Evolutionary conservation across 73 alveolate genomes (phyloP).

Genomic region (Paramecium primaurelia): DNA sequence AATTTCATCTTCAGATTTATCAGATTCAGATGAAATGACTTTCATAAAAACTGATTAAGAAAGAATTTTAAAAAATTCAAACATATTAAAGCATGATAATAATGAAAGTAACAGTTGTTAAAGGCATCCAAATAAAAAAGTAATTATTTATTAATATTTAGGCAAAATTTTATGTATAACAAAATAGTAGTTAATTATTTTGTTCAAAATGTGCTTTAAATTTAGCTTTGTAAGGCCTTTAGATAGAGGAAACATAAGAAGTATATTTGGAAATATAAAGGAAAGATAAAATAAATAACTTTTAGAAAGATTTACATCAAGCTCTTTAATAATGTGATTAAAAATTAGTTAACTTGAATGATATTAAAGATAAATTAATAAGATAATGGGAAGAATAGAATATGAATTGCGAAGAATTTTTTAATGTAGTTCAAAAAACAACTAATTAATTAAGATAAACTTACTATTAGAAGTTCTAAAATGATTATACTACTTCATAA

Average conservation of each 20-base stretch:
- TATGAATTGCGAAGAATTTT: background rate
- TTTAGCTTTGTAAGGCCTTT: conserved; percentile 13
- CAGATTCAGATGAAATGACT: conserved; percentile 12
- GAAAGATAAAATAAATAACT: background rate
- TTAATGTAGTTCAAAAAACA: background rate
- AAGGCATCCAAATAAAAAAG: conserved; percentile 26
- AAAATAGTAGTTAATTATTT: background rate
- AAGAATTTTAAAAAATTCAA: conserved; percentile 2
- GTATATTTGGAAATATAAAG: background rate
- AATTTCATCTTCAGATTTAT: conserved; percentile 2
- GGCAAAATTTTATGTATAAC: conserved; percentile 21
- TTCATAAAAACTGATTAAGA: background rate
- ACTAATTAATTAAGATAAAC: background rate
- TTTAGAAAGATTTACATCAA: background rate
- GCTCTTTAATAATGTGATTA: background rate
- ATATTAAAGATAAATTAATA: background rate
- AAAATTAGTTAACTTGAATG: background rate
- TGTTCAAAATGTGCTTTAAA: conserved; percentile 45
- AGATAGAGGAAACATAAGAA: conserved; percentile 36
- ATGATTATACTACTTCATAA: background rate
- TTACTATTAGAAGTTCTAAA: background rate
- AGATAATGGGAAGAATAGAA: background rate
- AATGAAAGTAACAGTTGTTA: background rate
- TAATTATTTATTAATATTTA: background rate
- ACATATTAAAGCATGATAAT: background rate